phyloP scores from a whole-genome alignment of 2,329 filamentous ascomycete species.

The Lasiodiplodia gonubiensis region DNA sequence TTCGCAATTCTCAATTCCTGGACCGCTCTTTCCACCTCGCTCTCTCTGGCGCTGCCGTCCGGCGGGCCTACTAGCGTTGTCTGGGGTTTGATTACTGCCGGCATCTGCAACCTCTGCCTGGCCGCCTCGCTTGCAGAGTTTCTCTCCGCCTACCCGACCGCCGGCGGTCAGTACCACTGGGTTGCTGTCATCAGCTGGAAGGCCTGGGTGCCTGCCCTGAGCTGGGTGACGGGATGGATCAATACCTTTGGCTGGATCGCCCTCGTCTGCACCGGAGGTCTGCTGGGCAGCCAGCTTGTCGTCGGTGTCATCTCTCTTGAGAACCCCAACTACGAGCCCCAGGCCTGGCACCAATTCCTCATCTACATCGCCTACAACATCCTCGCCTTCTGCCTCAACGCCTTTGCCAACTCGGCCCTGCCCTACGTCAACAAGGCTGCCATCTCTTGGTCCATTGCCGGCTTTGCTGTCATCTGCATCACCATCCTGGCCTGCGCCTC shows the following conservation, averaged over 20 bases:
- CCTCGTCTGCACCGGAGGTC: conserved; percentile 69
- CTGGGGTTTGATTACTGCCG: conserved; percentile 67
- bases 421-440: conserved; percentile 71
- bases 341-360: conserved; percentile 75
- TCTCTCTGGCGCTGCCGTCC: conserved; percentile 68
- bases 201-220: conserved; percentile 65
- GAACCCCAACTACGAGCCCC: conserved; percentile 61
- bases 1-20: conserved; percentile 69
- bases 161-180: conserved; percentile 70
- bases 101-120: conserved; percentile 71
- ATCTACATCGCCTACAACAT: conserved; percentile 71
- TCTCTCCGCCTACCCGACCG: conserved; percentile 66
- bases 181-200: conserved; percentile 69
- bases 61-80: conserved; percentile 74
- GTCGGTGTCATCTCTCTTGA: conserved; percentile 68
- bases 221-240: conserved; percentile 76
- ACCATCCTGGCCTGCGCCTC: conserved; percentile 70
- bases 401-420: conserved; percentile 66
- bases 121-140: conserved; percentile 74
- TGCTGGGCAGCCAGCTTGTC: conserved; percentile 71
- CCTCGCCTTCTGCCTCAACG: conserved; percentile 67
- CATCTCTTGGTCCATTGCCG: conserved; percentile 72
- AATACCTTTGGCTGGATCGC: conserved; percentile 73
- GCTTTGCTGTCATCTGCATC: conserved; percentile 73
- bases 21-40: conserved; percentile 65